Conservation (phyloP, 2,329 filamentous ascomycete genomes). For the Camptophora hylomeconis region DNA sequence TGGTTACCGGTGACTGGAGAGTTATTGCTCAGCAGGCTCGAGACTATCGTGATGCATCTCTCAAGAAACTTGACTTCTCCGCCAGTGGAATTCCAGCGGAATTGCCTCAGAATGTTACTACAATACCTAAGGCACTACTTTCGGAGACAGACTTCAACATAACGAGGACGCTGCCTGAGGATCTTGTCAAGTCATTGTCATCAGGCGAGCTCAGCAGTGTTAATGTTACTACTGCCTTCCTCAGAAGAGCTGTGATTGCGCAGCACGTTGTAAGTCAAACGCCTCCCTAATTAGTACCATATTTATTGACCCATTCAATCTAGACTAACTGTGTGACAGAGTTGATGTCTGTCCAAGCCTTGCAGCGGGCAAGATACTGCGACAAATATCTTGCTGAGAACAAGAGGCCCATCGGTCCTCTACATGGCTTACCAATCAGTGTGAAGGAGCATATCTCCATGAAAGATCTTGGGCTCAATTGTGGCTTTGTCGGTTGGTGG, state of each 20-base stretch:
- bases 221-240: constrained; percentile 39
- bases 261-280: constrained; percentile 8
- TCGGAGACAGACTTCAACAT: constrained; percentile 35
- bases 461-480: constrained; percentile 17
- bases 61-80: too few relatives aligned
- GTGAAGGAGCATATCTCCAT: constrained; percentile 35
- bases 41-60: too few relatives aligned
- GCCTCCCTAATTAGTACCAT: constrained; percentile 4
- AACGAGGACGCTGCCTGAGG: constrained; percentile 35
- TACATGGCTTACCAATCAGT: constrained; percentile 49
- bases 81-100: too few relatives aligned
- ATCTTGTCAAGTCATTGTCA: constrained; percentile 32
- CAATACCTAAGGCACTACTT: constrained; percentile 34
- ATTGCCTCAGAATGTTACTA: constrained; percentile 23
- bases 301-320: too few relatives aligned
- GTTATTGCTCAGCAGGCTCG: too few relatives aligned
- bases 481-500: constrained; percentile 20
- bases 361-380: constrained; percentile 35
- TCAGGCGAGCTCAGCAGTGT: constrained; percentile 30
- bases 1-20: too few relatives aligned
- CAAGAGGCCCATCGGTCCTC: constrained; percentile 38
- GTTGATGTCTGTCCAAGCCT: constrained; percentile 37
- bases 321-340: constrained; percentile 40
- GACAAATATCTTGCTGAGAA: constrained; percentile 31
- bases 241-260: constrained; percentile 41